Evolutionary conservation across 805 yeast genomes (phyloP).

Genomic region (Sungouiella blattae): DNA sequence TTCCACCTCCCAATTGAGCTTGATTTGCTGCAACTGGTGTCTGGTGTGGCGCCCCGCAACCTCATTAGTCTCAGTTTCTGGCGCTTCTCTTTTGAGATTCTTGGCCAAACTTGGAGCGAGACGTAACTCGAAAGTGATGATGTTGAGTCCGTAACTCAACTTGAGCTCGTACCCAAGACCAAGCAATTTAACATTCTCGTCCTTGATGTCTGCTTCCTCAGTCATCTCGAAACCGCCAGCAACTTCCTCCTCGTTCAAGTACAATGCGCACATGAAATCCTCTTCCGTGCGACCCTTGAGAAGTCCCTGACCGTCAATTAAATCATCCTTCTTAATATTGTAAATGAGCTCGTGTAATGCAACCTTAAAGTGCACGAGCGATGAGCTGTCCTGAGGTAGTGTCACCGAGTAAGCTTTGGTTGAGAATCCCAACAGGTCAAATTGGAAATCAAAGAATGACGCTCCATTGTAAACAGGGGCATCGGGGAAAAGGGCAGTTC

Average conservation of each 20-base stretch:
- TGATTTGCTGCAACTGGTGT: slow-evolving; percentile 43
- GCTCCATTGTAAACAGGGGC: slow-evolving; percentile 24
- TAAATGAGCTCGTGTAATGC: slow-evolving; percentile 33
- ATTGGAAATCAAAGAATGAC: slow-evolving; percentile 33
- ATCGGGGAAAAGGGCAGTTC: slow-evolving; percentile 31
- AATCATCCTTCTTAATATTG: slow-evolving; percentile 28
- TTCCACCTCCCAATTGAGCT: slow-evolving; percentile 46
- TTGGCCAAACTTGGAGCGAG: slow-evolving; percentile 39
- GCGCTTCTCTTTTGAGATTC: slow-evolving; percentile 30
- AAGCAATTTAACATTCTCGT: slow-evolving; percentile 11
- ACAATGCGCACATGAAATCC: slow-evolving; percentile 37
- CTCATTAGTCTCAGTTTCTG: slow-evolving; percentile 20
- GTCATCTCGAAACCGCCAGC: slow-evolving; percentile 42
- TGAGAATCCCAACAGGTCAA: slow-evolving; percentile 34
- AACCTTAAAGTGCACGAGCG: slow-evolving; percentile 45
- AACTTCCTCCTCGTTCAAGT: slow-evolving; percentile 43
- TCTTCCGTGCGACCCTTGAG: slow-evolving; percentile 29
- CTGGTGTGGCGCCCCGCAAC: slow-evolving; percentile 42
- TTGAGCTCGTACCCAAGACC: slow-evolving; percentile 38
- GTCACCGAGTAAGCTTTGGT: slow-evolving; percentile 40
- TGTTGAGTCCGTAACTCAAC: slow-evolving; percentile 45
- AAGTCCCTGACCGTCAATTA: slow-evolving; percentile 29
- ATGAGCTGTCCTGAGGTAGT: slow-evolving; percentile 44
- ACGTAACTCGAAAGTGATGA: slow-evolving; percentile 39
- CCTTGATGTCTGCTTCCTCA: slow-evolving; percentile 25